Evolutionary conservation across 305 asterid species (phyloP).

Genomic region (Petunia hybrid): DNA sequence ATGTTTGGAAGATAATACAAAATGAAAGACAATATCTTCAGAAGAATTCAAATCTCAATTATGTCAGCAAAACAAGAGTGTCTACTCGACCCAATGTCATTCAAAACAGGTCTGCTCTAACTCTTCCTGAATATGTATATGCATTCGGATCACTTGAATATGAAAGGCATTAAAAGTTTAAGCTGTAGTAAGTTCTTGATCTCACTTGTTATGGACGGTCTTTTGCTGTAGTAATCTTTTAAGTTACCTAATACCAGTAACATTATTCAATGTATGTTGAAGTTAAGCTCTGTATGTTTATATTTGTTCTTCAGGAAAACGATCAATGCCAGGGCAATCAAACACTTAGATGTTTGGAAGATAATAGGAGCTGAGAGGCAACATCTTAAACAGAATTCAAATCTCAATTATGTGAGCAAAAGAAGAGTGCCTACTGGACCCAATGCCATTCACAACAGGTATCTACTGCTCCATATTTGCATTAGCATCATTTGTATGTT

Average conservation of each 20-base stretch:
- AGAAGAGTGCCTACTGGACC: constrained; percentile 91
- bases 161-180: background rate
- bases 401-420: constrained; percentile 63
- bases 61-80: constrained; percentile 73
- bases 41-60: constrained; percentile 40
- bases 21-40: constrained; percentile 40
- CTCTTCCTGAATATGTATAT: background rate
- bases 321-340: background rate
- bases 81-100: constrained; percentile 80
- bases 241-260: background rate
- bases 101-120: constrained; percentile 65
- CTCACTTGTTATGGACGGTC: background rate
- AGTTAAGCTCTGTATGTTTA: background rate
- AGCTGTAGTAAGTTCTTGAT: background rate
- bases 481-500: background rate
- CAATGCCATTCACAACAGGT: constrained; percentile 95
- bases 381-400: constrained; percentile 38
- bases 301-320: background rate
- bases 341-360: constrained; percentile 36
- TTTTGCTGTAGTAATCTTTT: background rate
- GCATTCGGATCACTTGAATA: background rate
- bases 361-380: constrained; percentile 37
- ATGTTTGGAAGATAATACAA: constrained; percentile 38
- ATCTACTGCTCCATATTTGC: background rate
- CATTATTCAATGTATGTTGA: background rate